Conservation (phyloP, 495 filamentous ascomycete genomes). For the Penicilliopsis zonata region DNA sequence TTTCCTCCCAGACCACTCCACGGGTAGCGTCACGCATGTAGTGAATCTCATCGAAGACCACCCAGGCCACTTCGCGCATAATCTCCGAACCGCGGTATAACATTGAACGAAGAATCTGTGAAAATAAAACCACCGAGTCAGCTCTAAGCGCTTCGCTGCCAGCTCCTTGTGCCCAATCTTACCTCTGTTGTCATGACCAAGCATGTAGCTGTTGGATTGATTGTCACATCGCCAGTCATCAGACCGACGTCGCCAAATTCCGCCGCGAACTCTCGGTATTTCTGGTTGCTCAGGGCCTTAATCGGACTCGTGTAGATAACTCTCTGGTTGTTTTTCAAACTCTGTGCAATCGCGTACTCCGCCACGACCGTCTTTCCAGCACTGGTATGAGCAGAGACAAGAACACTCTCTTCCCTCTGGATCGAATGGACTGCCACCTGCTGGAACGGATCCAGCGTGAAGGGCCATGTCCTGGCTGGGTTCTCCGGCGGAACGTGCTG, state of each 20-base stretch:
- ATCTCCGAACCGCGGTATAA: constrained; percentile 96
- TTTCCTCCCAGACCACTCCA: constrained; percentile 98
- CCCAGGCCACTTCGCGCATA: constrained; percentile 97
- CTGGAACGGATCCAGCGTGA: constrained; percentile 95
- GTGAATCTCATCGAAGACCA: constrained; percentile 96
- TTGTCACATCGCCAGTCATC: constrained; percentile 98
- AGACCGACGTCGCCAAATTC: constrained; percentile 95
- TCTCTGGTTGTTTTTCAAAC: constrained; percentile 90
- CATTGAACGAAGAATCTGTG: constrained; percentile 97
- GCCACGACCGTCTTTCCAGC: constrained; percentile 97
- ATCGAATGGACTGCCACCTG: constrained; percentile 86
- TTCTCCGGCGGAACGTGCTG: constrained; percentile 76
- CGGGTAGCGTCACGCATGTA: constrained; percentile 90
- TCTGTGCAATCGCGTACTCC: constrained; percentile 96
- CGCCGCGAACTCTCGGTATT: constrained; percentile 88
- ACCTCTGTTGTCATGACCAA: constrained; percentile 96
- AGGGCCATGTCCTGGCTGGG: constrained; percentile 73
- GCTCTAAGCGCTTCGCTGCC: too few species aligned
- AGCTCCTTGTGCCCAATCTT: constrained; percentile 5
- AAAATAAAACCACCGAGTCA: constrained; percentile 2
- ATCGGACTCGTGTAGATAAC: constrained; percentile 99
- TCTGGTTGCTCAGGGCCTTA: constrained; percentile 96
- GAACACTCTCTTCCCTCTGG: constrained; percentile 85
- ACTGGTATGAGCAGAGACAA: constrained; percentile 95
- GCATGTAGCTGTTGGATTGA: constrained; percentile 95